Evolutionary conservation across 1,139 yeast genomes (phyloP), one percentile per base, ranked within the genome.

Genomic region (Debaryomyces coudertii): DNA sequence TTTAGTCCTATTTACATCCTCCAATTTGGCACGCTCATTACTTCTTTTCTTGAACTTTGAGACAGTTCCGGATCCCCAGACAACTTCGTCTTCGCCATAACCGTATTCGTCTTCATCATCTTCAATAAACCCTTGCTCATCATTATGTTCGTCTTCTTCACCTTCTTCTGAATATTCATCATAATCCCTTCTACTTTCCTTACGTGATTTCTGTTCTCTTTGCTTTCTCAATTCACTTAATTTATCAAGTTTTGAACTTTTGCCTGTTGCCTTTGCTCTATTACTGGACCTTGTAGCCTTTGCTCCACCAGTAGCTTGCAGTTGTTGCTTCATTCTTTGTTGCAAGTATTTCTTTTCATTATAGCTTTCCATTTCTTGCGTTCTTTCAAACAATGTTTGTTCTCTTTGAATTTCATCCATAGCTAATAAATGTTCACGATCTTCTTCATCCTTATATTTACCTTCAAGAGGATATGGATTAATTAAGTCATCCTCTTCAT

Each of bases 331-430:
- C 56, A 90, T 85, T 68, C 98, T 85, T 60, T 89, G 85, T 31
- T 87, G 89, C 58, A 95, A 82, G 59, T 86, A 84, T 61, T 80
- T 80, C 63, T 89, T 82, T 68, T 93, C 98, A 47, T 87, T 84
- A 66, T 76, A 90, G 53, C 86, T 81, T 63, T 92, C 96, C 83
- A 90, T 82, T 55, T 89, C 95, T 66, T 90, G 97, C 5, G 89
- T 80, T 66, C 99, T 88, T 50, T 93, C 98, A 58, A 89, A 95
- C 50, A 93, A 78, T 48, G 90, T 81, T 56, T 88, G 85, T 71
- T 93, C 99, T 60, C 98, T 84, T 58, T 87, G 87, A 63, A 93
- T 82, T 73, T 95, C 99, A 49, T 93, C 95, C 83, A 93, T 78
- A 1, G 77, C 76, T 58, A 85, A 83, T 53, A 93, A 71, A 43